Percentiles rank a stretch among this genome's conserved stretches.
These are phyloP conservation scores for Exophiala spinifera DNA, from an alignment of 2,329 filamentous ascomycete genomes.

Conservation along the genomic window DNA sequence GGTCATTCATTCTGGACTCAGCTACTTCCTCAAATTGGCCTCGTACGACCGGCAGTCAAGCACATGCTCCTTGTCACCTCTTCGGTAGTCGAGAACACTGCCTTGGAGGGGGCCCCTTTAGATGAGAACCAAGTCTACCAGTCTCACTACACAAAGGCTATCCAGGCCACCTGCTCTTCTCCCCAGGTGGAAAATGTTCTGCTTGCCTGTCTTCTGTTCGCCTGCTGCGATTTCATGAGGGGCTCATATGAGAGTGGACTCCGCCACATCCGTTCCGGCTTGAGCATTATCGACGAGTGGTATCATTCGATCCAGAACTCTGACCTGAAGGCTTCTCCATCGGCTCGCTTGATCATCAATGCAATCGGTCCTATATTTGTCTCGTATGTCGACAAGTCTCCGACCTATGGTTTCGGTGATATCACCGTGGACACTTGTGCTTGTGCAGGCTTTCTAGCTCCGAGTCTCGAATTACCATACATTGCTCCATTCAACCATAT, in stretches of 20 bases:
- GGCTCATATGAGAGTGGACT: constrained; percentile 10
- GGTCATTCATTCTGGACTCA: constrained; percentile 22
- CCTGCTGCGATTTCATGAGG: constrained; percentile 22
- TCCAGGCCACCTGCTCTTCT: constrained; percentile 16
- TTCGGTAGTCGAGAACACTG: constrained; percentile 10
- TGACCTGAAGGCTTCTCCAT: background rate
- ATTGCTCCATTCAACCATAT: constrained; percentile 10
- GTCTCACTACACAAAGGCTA: constrained; percentile 21
- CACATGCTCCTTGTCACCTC: constrained; percentile 21
- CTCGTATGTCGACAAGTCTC: constrained; percentile 20
- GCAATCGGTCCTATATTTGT: constrained; percentile 19
- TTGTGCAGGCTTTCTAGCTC: constrained; percentile 6
- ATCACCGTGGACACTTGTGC: constrained; percentile 6
- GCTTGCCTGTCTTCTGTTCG: constrained; percentile 21
- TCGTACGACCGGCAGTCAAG: constrained; percentile 18
- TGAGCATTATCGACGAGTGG: constrained; percentile 23
- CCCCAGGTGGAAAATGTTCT: constrained; percentile 20
- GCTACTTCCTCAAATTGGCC: constrained; percentile 17
- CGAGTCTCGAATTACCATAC: constrained; percentile 9
- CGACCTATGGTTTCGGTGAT: constrained; percentile 19
- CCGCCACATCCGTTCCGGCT: constrained; percentile 15
- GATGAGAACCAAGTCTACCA: constrained; percentile 18
- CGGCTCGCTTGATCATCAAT: constrained; percentile 10
- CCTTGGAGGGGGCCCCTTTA: constrained; percentile 9
- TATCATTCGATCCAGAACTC: constrained; percentile 4